phyloP scores from a whole-genome alignment of 768 basidiomycete genomes.

The Russula ochroleuca region DNA sequence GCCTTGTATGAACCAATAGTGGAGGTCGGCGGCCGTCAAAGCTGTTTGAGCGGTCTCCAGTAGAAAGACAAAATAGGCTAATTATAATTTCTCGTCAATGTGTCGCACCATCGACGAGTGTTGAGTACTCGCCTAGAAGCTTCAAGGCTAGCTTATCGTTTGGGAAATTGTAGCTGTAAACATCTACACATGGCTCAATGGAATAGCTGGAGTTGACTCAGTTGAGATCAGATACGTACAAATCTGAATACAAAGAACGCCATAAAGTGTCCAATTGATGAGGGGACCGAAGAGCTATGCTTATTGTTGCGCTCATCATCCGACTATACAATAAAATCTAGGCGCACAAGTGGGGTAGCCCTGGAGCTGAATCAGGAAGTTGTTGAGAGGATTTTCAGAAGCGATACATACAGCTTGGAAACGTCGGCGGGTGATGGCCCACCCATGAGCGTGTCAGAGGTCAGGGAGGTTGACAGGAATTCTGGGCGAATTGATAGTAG shows the following conservation, averaged over 20 bases:
- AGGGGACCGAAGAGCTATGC: conserved; percentile 19
- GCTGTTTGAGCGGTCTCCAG: conserved; percentile 3
- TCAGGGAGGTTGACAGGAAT: not conserved
- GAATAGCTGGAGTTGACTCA: too few relatives aligned
- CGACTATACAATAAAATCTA: not conserved
- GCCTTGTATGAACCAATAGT: conserved; percentile 12
- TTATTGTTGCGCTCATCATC: not conserved
- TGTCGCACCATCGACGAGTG: not conserved
- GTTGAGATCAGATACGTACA: conserved; percentile 27
- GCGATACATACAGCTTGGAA: not conserved
- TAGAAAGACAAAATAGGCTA: not conserved
- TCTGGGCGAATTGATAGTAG: too few relatives aligned
- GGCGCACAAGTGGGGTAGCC: conserved; percentile 2
- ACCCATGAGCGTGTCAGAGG: not conserved
- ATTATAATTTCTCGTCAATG: not conserved
- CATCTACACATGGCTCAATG: not conserved
- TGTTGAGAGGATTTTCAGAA: not conserved
- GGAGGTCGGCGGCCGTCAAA: conserved; percentile 1
- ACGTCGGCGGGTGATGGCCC: not conserved
- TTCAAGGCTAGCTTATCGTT: not conserved
- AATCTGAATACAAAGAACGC: conserved; percentile 32
- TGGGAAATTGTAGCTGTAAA: conserved; percentile 5
- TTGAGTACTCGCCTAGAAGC: not conserved
- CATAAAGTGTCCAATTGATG: conserved; percentile 32
- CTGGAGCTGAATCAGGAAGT: not conserved